Evolutionary conservation across 495 filamentous ascomycete species (phyloP), one percentile per base, ranked within the genome.

Genomic region (Hypoxylon fuscum): DNA sequence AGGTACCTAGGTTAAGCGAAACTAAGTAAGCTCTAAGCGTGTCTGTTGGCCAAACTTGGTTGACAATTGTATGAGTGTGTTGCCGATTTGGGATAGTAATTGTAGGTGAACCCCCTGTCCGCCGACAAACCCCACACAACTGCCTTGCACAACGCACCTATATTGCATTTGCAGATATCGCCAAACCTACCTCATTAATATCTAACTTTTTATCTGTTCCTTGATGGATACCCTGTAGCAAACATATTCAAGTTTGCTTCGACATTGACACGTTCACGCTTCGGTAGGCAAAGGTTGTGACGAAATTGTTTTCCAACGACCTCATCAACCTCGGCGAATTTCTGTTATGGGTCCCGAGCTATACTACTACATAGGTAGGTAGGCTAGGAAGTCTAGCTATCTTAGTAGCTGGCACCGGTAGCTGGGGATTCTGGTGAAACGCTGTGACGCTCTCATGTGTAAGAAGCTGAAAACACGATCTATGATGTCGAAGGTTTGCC

Each of bases 191-290:
- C 52, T 52, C 15, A 37, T 49, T 15, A 14, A 44, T 38, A 6
- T 59, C 45, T 27, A 48, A 43, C 32, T 29, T 46, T 41, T n/a
- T 21, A n/a, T 9, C 17, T 45, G 27, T 47, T 60, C 38, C 41
- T 20, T 54, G 42, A 54, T 35, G 49, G 23, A 53, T 44, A 21
- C 61, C 61, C 35, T 42, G 54, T 55, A 65, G 55, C 62, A 65
- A 65, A 65, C 62, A 38, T 17, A 29, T 55, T 43, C 62, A 55
- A 50, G 62, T 65, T 65, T 65, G 62, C 44, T 55, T 15, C 35
- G 35, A 15, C 35, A 38, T 27, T 20, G 42, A 21, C 47, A 11
- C 25, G 35, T 45, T n/a, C 31, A 22, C 12, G 10, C 45, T 41
- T 32, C 37, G 45, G 42, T 34, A 55, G 48, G 27, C 9, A 11